These are phyloP conservation scores for Cystobasidium tubakii DNA, from an alignment of 768 basidiomycete genomes.

Conservation along the genomic window DNA sequence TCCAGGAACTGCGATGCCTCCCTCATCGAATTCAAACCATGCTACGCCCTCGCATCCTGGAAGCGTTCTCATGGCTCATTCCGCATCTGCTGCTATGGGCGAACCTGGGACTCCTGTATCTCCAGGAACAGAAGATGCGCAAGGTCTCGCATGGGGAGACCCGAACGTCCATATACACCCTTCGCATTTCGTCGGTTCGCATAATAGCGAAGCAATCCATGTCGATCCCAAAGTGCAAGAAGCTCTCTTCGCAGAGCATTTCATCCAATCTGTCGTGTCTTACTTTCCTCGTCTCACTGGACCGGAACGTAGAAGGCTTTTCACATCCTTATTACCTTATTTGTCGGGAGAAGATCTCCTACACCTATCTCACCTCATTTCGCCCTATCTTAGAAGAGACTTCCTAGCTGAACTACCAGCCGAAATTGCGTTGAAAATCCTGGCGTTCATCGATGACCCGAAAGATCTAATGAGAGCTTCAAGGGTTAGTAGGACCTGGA, in stretches of 20 bases:
- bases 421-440: slow-evolving; percentile 69
- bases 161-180: background rate
- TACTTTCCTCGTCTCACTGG: slow-evolving; percentile 20
- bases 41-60: background rate
- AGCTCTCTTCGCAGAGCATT: slow-evolving; percentile 14
- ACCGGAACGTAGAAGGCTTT: slow-evolving; percentile 10
- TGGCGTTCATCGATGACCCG: slow-evolving; percentile 71
- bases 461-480: slow-evolving; percentile 63
- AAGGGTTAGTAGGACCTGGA: slow-evolving; percentile 69
- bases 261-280: slow-evolving; percentile 30
- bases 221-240: background rate
- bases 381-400: slow-evolving; percentile 45
- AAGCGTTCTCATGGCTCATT: background rate
- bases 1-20: background rate
- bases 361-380: slow-evolving; percentile 41
- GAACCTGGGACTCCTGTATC: slow-evolving; percentile 20
- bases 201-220: background rate
- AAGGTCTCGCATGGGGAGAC: slow-evolving; percentile 1
- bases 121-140: slow-evolving; percentile 13
- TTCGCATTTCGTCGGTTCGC: background rate
- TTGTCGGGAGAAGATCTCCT: slow-evolving; percentile 36
- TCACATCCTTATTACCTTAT: slow-evolving; percentile 32
- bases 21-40: background rate
- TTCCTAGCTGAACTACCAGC: slow-evolving; percentile 57
- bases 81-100: background rate